Conservation (phyloP, 73 alveolate species). For the Diophrys sp. region DNA sequence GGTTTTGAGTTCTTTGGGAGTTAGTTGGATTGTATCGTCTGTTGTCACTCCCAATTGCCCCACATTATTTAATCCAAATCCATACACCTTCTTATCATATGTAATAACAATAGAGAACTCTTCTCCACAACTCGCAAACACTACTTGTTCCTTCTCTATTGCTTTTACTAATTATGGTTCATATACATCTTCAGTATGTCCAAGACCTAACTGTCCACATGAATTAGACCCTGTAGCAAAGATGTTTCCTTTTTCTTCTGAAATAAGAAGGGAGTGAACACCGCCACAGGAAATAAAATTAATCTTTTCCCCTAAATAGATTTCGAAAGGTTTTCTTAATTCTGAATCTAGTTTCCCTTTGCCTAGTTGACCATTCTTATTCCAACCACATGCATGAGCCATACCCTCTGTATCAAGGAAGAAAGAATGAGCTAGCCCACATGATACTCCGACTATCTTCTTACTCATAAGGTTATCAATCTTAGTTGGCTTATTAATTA, state of each 20-base stretch:
- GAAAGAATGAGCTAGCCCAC: conserved; percentile 40
- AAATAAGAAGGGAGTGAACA: conserved; percentile 13
- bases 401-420: conserved; percentile 9
- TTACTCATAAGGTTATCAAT: background rate
- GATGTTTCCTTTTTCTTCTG: conserved; percentile 10
- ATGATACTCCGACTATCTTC: conserved; percentile 21
- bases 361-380: conserved; percentile 30
- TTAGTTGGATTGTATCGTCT: background rate
- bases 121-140: conserved; percentile 30
- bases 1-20: conserved; percentile 7
- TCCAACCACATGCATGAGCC: conserved; percentile 27
- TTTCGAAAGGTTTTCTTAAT: conserved; percentile 6
- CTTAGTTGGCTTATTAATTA: conserved; percentile 11
- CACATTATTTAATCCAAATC: conserved; percentile 30
- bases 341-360: conserved; percentile 1
- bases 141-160: background rate
- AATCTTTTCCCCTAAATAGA: conserved; percentile 16
- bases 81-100: conserved; percentile 9
- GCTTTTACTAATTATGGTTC: conserved; percentile 9
- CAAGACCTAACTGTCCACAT: conserved; percentile 29
- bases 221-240: conserved; percentile 29
- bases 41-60: conserved; percentile 13
- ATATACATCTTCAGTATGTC: background rate
- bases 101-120: conserved; percentile 28
- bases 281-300: conserved; percentile 31